Evolutionary conservation across 345 rosid species (phyloP), one percentile per base, ranked within the genome.

Genomic region (Mallotus nudiflorus): DNA sequence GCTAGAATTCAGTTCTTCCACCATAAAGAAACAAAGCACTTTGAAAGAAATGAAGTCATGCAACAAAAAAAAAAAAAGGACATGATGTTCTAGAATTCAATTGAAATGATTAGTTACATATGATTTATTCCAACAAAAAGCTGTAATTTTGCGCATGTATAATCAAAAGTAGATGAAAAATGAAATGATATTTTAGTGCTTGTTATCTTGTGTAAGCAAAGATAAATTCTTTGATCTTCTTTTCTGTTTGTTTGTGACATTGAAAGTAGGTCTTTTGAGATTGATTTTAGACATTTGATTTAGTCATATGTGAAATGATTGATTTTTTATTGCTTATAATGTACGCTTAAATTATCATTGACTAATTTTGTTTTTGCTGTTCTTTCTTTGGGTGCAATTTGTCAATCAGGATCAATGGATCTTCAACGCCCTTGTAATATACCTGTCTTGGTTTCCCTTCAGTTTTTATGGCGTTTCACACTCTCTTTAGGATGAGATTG

Each of bases 341-440:
- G 18, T 49, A n/a, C 48, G 60, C 0, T 57, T 42, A 24, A 25
- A 39, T 65, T 42, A 40, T 65, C 66, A 27, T 45, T 49, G 62
- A 68, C 81, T 68, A 54, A 68, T 77, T 70, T 45, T 52, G 64
- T 71, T 72, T 78, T 74, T 80, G 73, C 77, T 80, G 69, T 83
- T 73, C 78, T 73, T 57, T 57, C 56, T 45, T 58, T 59, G 54
- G 67, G 61, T 67, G 55, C 55, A 37, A 39, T 57, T 57, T 80
- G 62, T 72, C 66, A 28, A 46, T 54, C 77, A 71, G 79, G 79
- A 59, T 75, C 70, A 52, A 55, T 74, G 82, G 76, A 73, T 59
- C 69, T 59, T 67, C 65, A 25, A 42, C 64, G 42, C 75, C 75
- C 57, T 73, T 75, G 77, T 71, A 65, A 75, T 74, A 52, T 45